Base-by-base conservation (phyloP, 2,329 filamentous ascomycete genomes). In the Colletotrichum noveboracense region DNA sequence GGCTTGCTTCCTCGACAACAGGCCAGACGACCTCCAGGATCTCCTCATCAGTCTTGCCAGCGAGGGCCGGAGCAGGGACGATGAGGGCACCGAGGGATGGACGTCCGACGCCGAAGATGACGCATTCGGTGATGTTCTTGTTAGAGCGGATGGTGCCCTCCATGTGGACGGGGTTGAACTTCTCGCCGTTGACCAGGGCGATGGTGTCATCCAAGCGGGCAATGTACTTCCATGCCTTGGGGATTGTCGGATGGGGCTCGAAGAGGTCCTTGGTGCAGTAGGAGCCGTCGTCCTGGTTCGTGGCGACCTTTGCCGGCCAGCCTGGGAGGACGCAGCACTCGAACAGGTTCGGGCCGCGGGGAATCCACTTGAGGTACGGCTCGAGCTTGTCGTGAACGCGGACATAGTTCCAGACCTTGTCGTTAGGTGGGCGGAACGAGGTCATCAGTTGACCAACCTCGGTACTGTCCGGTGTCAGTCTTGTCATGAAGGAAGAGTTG, bases 191-290 rank as follows among this genome's bases (percentile, higher is more conserved):
- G 12, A 90, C 84, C 6, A 94, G 85, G 0, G 90, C 90, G 43
- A 94, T 87, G 68, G 91, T 91, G 5, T 90, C 88, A 78, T 94
- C 93, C 1, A 88, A 88, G 52, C 93, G 85, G 2, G 89, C 91
- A 69, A 92, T 87, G 78, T 93, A 93, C 38, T 88, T 87, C 92
- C 92, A 94, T 0, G 91, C 90, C 70, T 89, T 83, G 1, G 82
- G 72, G 9, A 91, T 89, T 0, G 77, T 84, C 1, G 86, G 79
- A 79, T 94, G 92, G 2, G 85, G 84, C 68, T 87, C 87, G 75
- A 94, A 94, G 2, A 94, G 80, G 80, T 94, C 93, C 1, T 89
- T 87, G 0, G 92, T 94, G 2, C 90, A 89, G 78, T 91, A 94
- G 0, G 90, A 91, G 4, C 91, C 90, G 80, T 93, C 89, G 0